Evolutionary conservation across 306 rosid species (phyloP), one percentile per base, ranked within the genome.

Genomic region (Cicer yamashitae): DNA sequence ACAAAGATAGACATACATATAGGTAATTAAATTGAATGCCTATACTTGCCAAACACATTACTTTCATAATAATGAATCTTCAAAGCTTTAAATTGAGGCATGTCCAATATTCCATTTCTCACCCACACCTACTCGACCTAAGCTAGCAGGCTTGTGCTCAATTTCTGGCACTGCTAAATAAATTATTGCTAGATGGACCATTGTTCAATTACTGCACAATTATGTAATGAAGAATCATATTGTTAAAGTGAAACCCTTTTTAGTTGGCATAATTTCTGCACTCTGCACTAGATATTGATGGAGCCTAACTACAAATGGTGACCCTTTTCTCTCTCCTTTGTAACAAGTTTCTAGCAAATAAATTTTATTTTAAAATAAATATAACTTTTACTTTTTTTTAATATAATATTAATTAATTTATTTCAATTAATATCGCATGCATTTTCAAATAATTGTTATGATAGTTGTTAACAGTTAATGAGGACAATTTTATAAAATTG

Each of bases 261-360:
- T 80, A 37, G 84, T 71, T 75, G 83, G 86, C 81, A n/a, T 53
- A 61, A 44, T 67, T 62, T 78, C 10, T 53, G 45, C 53, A 6
- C 45, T 34, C 37, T 30, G 37, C 6, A 30, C 37, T 30, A 30
- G 37, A 44, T 38, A 40, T 73, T 65, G 10, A 73, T 57, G 71
- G 70, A 58, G 58, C 73, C 45, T 30, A 30, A 30, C 37, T 70
- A 63, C 15, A 41, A 59, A 39, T 53, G 52, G 15, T 50, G 39
- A 74, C 34, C 10, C 10, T 12, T 54, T 11, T 37, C 6, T 2
- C n/a, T 17, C 11, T 30, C 37, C 0, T 30, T 30, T 30, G 37
- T 30, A 30, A 30, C 37, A 30, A 30, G 37, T 30, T 30, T 30
- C 37, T 30, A 30, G 37, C 37, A 30, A 30, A 30, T 0, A 30